Conservation (phyloP, 495 filamentous ascomycete genomes). For the Penicillium odoratum region DNA sequence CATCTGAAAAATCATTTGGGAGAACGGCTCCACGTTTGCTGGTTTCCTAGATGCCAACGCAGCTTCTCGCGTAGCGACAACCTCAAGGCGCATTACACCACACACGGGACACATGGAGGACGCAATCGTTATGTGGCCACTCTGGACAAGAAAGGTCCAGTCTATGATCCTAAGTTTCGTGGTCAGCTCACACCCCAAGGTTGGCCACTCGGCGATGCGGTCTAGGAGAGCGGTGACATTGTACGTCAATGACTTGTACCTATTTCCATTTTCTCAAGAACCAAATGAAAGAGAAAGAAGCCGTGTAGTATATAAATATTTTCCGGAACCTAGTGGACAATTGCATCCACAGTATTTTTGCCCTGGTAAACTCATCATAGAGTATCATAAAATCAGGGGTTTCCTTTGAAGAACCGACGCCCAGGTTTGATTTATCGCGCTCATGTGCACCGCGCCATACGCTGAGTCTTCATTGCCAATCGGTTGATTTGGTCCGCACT, state of each 20-base stretch:
- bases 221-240: not conserved
- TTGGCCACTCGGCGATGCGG: not conserved
- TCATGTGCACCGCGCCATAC: not conserved
- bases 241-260: not conserved
- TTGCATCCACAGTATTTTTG: too few relatives aligned
- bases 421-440: not conserved
- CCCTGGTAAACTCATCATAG: too few relatives aligned
- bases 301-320: not conserved
- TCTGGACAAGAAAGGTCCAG: constrained; percentile 12
- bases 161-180: constrained; percentile 20
- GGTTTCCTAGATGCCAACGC: constrained; percentile 19
- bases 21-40: constrained; percentile 34
- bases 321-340: not conserved
- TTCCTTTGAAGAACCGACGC: too few relatives aligned
- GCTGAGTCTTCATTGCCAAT: not conserved
- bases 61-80: constrained; percentile 23
- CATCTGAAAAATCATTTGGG: constrained; percentile 45
- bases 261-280: not conserved
- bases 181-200: constrained; percentile 7
- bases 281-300: not conserved
- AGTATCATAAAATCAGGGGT: not conserved
- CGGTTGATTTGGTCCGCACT: not conserved
- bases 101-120: constrained; percentile 19
- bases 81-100: constrained; percentile 24
- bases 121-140: constrained; percentile 25